Evolutionary conservation across 2,329 filamentous ascomycete genomes (phyloP).

Genomic region (Geosmithia flava): DNA sequence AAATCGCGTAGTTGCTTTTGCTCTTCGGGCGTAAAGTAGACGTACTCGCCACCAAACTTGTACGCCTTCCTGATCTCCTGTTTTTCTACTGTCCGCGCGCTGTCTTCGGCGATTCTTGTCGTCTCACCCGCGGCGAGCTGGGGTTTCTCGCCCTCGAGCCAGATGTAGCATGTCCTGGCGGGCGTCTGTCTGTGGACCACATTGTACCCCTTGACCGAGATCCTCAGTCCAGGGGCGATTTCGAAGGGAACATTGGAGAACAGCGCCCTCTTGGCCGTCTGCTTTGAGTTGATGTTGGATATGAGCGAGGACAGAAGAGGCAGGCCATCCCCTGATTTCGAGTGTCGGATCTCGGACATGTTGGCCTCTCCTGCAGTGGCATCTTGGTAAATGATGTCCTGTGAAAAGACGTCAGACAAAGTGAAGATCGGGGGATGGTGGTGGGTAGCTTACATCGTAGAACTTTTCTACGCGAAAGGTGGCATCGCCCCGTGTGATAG

Average conservation of each 20-base stretch:
- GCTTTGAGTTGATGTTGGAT: constrained; percentile 82
- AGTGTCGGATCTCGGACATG: constrained; percentile 39
- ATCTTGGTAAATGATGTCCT: constrained; percentile 86
- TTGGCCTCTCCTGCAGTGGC: constrained; percentile 53
- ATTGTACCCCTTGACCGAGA: constrained; percentile 90
- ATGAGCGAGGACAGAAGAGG: constrained; percentile 68
- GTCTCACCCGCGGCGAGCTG: constrained; percentile 70
- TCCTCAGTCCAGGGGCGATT: constrained; percentile 69
- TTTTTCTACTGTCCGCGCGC: constrained; percentile 64
- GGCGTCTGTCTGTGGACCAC: constrained; percentile 75
- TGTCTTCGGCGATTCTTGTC: constrained; percentile 65
- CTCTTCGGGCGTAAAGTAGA: constrained; percentile 78
- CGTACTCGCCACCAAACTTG: constrained; percentile 86
- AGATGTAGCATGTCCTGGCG: constrained; percentile 76
- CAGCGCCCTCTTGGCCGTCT: constrained; percentile 70
- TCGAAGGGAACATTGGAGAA: constrained; percentile 85
- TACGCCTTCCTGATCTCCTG: constrained; percentile 81
- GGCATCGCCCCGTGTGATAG: constrained; percentile 59
- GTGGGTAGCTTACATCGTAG: constrained; percentile 57
- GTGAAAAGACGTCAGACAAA: background rate
- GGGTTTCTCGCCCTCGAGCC: constrained; percentile 71
- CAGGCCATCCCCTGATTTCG: constrained; percentile 62
- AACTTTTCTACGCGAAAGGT: constrained; percentile 77
- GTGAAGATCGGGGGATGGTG: background rate
- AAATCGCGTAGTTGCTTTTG: constrained; percentile 67